Evolutionary conservation across 2,329 filamentous ascomycete species (phyloP).

Genomic region (Alternaria atra): DNA sequence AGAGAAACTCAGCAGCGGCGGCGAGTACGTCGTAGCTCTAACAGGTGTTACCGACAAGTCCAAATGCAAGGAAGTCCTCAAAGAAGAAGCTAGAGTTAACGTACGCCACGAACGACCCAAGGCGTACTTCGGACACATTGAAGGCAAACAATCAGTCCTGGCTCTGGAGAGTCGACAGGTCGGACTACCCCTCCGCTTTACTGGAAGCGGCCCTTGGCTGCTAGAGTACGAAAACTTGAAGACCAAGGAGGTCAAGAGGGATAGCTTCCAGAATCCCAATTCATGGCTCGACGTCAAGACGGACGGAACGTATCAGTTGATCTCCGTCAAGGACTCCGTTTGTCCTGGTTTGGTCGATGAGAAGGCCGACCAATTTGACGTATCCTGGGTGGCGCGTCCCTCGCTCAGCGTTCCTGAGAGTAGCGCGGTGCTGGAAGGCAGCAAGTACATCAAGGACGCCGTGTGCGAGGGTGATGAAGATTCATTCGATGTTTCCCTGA

Average conservation of each 20-base stretch:
- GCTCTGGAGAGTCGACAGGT: constrained; percentile 80
- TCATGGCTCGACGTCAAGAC: constrained; percentile 71
- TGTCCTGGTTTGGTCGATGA: constrained; percentile 85
- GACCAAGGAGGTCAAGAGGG: constrained; percentile 55
- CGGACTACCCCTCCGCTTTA: constrained; percentile 81
- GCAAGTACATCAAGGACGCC: constrained; percentile 75
- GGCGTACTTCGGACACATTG: constrained; percentile 83
- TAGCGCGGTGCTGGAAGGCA: constrained; percentile 63
- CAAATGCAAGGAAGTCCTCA: constrained; percentile 84
- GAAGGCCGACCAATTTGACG: constrained; percentile 76
- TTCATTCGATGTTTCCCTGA: constrained; percentile 80
- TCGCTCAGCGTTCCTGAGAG: constrained; percentile 72
- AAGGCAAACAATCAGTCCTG: constrained; percentile 77
- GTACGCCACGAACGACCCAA: constrained; percentile 90
- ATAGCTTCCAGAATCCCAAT: constrained; percentile 67
- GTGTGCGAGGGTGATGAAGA: constrained; percentile 97
- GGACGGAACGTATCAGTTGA: constrained; percentile 80
- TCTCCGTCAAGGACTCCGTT: constrained; percentile 77
- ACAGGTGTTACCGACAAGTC: constrained; percentile 86
- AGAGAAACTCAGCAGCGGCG: constrained; percentile 76
- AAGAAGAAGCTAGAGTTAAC: constrained; percentile 83
- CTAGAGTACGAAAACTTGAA: constrained; percentile 77
- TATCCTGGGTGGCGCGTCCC: constrained; percentile 87
- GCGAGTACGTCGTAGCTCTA: constrained; percentile 87
- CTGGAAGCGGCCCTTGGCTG: constrained; percentile 85